Percentiles rank a stretch among this genome's conserved stretches.
phyloP scores from a whole-genome alignment of 345 rosid species.

The Rhodomyrtus tomentosa region DNA sequence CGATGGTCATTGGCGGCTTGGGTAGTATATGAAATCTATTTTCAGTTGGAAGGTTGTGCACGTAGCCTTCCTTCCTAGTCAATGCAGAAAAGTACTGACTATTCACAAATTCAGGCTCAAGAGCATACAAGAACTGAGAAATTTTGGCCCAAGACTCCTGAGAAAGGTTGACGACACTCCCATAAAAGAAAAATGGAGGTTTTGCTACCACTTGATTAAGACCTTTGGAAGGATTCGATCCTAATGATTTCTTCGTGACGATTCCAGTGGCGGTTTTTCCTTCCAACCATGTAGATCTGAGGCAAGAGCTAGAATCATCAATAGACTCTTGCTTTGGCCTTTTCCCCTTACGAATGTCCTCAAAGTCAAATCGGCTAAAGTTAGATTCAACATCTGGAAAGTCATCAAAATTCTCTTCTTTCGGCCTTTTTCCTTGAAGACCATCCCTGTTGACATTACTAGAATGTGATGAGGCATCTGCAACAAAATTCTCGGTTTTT shows the following conservation, averaged over 20 bases:
- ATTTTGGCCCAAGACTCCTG: slow-evolving; percentile 47
- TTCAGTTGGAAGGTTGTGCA: slow-evolving; percentile 71
- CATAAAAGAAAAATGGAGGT: slow-evolving; percentile 77
- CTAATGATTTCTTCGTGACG: slow-evolving; percentile 18
- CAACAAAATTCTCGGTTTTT: slow-evolving; percentile 28
- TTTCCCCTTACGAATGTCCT: slow-evolving; percentile 38
- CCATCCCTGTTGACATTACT: slow-evolving; percentile 11
- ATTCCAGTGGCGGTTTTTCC: slow-evolving; percentile 20
- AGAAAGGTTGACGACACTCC: slow-evolving; percentile 39
- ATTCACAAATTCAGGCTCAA: slow-evolving; percentile 63
- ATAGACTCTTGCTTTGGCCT: slow-evolving; percentile 41
- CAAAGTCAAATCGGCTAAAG: slow-evolving; percentile 1
- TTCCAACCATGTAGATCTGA: slow-evolving; percentile 30
- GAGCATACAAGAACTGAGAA: slow-evolving; percentile 47
- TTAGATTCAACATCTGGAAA: slow-evolving; percentile 10
- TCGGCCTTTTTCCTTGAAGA: slow-evolving; percentile 55
- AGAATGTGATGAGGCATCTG: slow-evolving; percentile 6
- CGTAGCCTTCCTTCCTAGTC: slow-evolving; percentile 72
- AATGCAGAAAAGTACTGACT: slow-evolving; percentile 55
- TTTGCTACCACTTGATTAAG: slow-evolving; percentile 33
- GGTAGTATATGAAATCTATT: slow-evolving; percentile 48
- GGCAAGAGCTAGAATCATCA: slow-evolving; percentile 28
- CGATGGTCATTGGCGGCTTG: slow-evolving; percentile 42
- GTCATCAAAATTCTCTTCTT: slow-evolving; percentile 34
- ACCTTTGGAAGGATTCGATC: slow-evolving; percentile 28